Conservation (phyloP, 2,329 filamentous ascomycete species). For the Emericellopsis cladophorae region DNA sequence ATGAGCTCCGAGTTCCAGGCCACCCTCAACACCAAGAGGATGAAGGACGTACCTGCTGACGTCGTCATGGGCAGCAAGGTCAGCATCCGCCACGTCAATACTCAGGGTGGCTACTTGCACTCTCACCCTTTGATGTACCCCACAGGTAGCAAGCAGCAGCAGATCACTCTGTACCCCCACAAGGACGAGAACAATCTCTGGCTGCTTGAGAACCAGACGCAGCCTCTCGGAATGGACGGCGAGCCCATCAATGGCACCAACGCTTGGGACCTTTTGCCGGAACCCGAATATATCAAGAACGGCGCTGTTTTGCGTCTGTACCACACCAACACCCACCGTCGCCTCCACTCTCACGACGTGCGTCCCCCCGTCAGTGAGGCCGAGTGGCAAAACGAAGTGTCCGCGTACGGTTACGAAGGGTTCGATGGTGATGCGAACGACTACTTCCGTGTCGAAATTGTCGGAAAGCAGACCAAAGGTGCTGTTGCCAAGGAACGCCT, state of each 20-base stretch:
- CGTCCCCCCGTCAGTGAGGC: slow-evolving; percentile 75
- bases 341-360: slow-evolving; percentile 92
- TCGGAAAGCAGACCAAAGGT: slow-evolving; percentile 76
- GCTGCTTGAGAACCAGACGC: slow-evolving; percentile 90
- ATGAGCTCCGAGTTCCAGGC: slow-evolving; percentile 99
- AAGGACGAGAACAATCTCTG: slow-evolving; percentile 98
- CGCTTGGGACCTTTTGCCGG: slow-evolving; percentile 68
- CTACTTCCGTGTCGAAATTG: slow-evolving; percentile 86
- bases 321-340: slow-evolving; percentile 71
- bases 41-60: slow-evolving; percentile 90
- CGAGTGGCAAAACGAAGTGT: slow-evolving; percentile 93
- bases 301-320: slow-evolving; percentile 74
- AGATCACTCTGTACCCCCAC: slow-evolving; percentile 95
- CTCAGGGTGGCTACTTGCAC: slow-evolving; percentile 93
- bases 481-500: slow-evolving; percentile 70
- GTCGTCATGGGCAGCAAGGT: slow-evolving; percentile 81
- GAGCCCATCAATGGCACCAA: slow-evolving; percentile 65
- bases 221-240: slow-evolving; percentile 67
- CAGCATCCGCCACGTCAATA: slow-evolving; percentile 85
- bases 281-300: slow-evolving; percentile 59
- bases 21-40: slow-evolving; percentile 89
- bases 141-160: slow-evolving; percentile 93
- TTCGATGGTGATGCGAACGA: slow-evolving; percentile 97
- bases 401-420: slow-evolving; percentile 92
- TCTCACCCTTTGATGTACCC: slow-evolving; percentile 98